These are phyloP conservation scores for Coemansia sp. DNA, from an alignment of 192 early-diverging fungal species.

Conservation along the genomic window DNA sequence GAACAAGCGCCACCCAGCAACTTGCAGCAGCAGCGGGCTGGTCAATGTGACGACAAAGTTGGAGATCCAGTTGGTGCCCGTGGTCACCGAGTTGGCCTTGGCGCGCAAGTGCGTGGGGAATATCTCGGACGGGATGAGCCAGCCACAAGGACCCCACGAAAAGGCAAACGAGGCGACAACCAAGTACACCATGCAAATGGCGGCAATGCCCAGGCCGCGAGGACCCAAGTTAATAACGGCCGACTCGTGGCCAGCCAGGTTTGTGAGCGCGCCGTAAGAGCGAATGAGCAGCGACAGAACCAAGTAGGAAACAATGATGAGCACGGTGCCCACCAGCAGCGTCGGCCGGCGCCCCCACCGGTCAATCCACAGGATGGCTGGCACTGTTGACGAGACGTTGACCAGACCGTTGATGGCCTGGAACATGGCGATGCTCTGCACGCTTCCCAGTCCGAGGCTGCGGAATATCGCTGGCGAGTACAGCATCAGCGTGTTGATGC, in stretches of 20 bases:
- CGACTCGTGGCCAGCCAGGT: background rate
- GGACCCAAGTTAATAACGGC: conserved; percentile 10
- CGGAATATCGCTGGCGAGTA: conserved; percentile 59
- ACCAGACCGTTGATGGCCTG: conserved; percentile 79
- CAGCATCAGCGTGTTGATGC: conserved; percentile 86
- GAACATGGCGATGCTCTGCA: conserved; percentile 37
- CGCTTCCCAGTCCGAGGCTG: conserved; percentile 37
- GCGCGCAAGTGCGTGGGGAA: conserved; percentile 87
- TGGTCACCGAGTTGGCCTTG: conserved; percentile 83
- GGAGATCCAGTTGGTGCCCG: conserved; percentile 91
- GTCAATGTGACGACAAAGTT: conserved; percentile 73
- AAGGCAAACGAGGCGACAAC: conserved; percentile 84
- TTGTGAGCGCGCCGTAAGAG: conserved; percentile 12
- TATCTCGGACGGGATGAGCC: conserved; percentile 94
- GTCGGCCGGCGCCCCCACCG: conserved; percentile 73
- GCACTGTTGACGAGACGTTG: conserved; percentile 84
- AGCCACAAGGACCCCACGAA: conserved; percentile 92
- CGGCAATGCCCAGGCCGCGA: conserved; percentile 61
- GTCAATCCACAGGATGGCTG: conserved; percentile 84
- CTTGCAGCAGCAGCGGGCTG: conserved; percentile 64
- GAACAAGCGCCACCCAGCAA: conserved; percentile 63
- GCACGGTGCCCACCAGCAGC: conserved; percentile 40
- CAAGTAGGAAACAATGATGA: conserved; percentile 27
- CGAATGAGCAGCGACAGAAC: conserved; percentile 23
- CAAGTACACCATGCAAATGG: conserved; percentile 67